A percentile compares a stretch with the other conserved stretches of the same genome.
phyloP scores from a whole-genome alignment of 2,329 filamentous ascomycete genomes.

The Ciborinia camelliae region DNA sequence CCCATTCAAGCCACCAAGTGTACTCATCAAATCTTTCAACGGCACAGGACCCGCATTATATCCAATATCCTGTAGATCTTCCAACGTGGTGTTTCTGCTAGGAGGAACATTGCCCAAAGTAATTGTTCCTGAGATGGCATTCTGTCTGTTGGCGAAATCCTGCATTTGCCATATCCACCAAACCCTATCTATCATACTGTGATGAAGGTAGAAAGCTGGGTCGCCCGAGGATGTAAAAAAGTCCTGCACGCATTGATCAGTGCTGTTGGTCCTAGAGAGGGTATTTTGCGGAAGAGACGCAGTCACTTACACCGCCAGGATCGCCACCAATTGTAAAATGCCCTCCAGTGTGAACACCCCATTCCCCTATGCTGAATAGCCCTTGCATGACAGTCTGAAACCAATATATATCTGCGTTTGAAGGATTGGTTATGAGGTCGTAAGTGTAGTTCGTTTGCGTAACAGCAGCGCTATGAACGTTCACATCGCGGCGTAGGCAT shows the following conservation, averaged over 20 bases:
- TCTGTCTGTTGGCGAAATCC: slow-evolving; percentile 38
- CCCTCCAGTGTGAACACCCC: slow-evolving; percentile 42
- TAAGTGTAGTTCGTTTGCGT: slow-evolving; percentile 40
- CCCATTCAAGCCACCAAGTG: slow-evolving; percentile 39
- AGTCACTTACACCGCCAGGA: slow-evolving; percentile 39
- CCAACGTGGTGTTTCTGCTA: slow-evolving; percentile 42
- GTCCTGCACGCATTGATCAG: slow-evolving; percentile 32
- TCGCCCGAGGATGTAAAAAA: slow-evolving; percentile 44
- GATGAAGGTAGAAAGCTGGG: slow-evolving; percentile 46
- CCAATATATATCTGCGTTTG: slow-evolving; percentile 39
- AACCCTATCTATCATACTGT: slow-evolving; percentile 45
- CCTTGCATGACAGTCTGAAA: slow-evolving; percentile 48
- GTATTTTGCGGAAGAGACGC: background rate
- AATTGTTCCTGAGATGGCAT: slow-evolving; percentile 38
- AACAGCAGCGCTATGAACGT: slow-evolving; percentile 38
- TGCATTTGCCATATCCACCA: slow-evolving; percentile 49
- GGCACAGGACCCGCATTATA: slow-evolving; percentile 26
- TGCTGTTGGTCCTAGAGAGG: background rate
- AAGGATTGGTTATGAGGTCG: slow-evolving; percentile 39
- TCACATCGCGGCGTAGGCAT: slow-evolving; percentile 44
- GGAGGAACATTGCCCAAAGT: slow-evolving; percentile 42
- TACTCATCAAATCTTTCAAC: slow-evolving; percentile 41
- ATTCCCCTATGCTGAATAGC: slow-evolving; percentile 30
- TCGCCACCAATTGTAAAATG: slow-evolving; percentile 46
- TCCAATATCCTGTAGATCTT: slow-evolving; percentile 37